Evolutionary conservation across 2,329 filamentous ascomycete genomes (phyloP).

Genomic region (Hymenoscyphus infarciens): DNA sequence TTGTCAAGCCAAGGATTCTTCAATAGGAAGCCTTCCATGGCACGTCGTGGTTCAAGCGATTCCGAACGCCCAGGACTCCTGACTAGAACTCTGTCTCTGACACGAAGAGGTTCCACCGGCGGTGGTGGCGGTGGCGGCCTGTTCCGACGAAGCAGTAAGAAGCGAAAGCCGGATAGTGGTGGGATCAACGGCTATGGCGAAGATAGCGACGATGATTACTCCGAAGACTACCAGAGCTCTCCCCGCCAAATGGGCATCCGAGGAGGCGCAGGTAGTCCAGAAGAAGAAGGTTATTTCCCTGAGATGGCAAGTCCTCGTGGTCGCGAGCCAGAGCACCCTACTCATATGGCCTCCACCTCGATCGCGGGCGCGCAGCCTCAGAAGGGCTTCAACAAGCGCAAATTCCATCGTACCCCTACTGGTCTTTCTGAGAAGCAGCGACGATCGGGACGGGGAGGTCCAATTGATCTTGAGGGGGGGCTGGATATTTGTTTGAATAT

Average conservation of each 20-base stretch:
- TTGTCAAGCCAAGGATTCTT: slow-evolving; percentile 31
- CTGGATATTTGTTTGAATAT: slow-evolving; percentile 86
- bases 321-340: slow-evolving; percentile 19
- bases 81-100: slow-evolving; percentile 59
- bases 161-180: slow-evolving; percentile 42
- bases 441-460: slow-evolving; percentile 50
- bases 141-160: slow-evolving; percentile 44
- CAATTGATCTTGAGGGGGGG: slow-evolving; percentile 76
- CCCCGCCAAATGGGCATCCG: slow-evolving; percentile 28
- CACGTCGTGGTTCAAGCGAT: slow-evolving; percentile 38
- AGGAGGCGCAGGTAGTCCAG: slow-evolving; percentile 32
- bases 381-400: slow-evolving; percentile 16
- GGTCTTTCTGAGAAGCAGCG: slow-evolving; percentile 61
- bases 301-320: slow-evolving; percentile 16
- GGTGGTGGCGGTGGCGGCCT: slow-evolving; percentile 47
- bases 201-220: slow-evolving; percentile 35
- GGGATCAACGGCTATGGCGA: slow-evolving; percentile 56
- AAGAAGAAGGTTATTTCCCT: slow-evolving; percentile 57
- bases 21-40: slow-evolving; percentile 44
- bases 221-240: slow-evolving; percentile 16
- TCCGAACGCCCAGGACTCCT: slow-evolving; percentile 41
- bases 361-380: slow-evolving; percentile 23
- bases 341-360: slow-evolving; percentile 25
- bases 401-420: slow-evolving; percentile 67
- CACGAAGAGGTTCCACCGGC: slow-evolving; percentile 39